These are phyloP conservation scores for Colletotrichum limetticola DNA, from an alignment of 2,329 filamentous ascomycete species.

Conservation along the genomic window DNA sequence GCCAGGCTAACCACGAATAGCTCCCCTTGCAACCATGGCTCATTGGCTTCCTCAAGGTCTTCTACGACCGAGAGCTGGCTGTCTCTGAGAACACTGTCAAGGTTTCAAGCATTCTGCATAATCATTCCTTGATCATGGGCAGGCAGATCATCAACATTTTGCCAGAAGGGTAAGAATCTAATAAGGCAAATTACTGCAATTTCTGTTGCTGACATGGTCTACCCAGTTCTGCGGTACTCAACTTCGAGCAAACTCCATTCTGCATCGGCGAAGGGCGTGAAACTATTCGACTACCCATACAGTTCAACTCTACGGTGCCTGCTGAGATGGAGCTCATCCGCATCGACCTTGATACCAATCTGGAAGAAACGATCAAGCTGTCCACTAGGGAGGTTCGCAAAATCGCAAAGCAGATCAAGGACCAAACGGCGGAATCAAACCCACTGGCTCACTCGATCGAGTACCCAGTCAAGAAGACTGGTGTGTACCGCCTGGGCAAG, in stretches of 20 bases:
- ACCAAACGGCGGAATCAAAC: slow-evolving; percentile 71
- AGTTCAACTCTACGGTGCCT: slow-evolving; percentile 93
- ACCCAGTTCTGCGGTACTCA: slow-evolving; percentile 82
- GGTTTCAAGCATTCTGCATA: slow-evolving; percentile 86
- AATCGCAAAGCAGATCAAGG: slow-evolving; percentile 75
- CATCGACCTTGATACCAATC: slow-evolving; percentile 83
- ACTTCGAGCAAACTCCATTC: slow-evolving; percentile 82
- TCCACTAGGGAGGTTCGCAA: slow-evolving; percentile 78
- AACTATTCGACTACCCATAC: slow-evolving; percentile 79
- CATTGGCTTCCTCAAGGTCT: slow-evolving; percentile 77
- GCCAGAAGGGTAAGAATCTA: slow-evolving; percentile 78
- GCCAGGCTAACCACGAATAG: slow-evolving; percentile 47
- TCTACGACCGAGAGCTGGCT: slow-evolving; percentile 93
- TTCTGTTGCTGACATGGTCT: slow-evolving; percentile 37
- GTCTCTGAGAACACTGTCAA: slow-evolving; percentile 96
- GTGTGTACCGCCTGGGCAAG: slow-evolving; percentile 85
- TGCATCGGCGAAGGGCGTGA: slow-evolving; percentile 77
- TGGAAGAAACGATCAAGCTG: slow-evolving; percentile 83
- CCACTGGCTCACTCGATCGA: slow-evolving; percentile 74
- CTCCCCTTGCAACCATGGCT: slow-evolving; percentile 81
- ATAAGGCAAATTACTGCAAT: neutral
- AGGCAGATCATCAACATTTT: slow-evolving; percentile 98
- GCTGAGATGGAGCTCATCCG: slow-evolving; percentile 90
- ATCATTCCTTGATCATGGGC: slow-evolving; percentile 92
- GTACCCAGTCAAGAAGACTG: slow-evolving; percentile 84